Base-by-base conservation (phyloP, 148 eudicot genomes). In the Silene uniflora region DNA sequence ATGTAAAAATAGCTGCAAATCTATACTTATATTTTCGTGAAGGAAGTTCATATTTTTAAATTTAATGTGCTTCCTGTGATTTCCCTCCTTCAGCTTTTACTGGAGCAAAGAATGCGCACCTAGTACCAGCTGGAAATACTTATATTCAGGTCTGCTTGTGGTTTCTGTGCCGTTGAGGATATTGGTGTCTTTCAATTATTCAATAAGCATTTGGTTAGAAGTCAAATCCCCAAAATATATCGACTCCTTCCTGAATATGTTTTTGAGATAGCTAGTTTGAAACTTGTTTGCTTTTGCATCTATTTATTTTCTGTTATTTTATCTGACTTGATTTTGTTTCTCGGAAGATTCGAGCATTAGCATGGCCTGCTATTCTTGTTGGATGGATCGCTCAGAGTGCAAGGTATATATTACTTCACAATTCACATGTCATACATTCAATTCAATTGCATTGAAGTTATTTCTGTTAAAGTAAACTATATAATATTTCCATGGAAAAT, bases 381-480 rank as follows among this genome's bases (percentile, higher is more conserved):
- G 98, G 99, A 82, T 92, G 93, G 98, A 91, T 96, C 81, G 97
- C 98, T 82, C 98, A 96, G 82, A 92, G 99, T 83, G 99, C 98
- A 77, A 96, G 99, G 99, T 96, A 62, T 58, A 54, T 69, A 19
- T 44, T 27, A 19, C 16, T 27, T n/a, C n/a, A 35, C 23, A 19
- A 10, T 27, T n/a, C n/a, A 35, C 23, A 14, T 35, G 2, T 9
- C 68, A 23, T 58, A 13, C 29, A 67, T 32, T 27, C 22, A 16
- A 1, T 19, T 61, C 14, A 47, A 68, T 23, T 60, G 62, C 44
- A 56, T n/a, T 21, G 8, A 67, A 67, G 22, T 10, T 39, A 22
- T 12, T 35, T 14, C 27, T 56, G 35, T 22, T 8, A 18, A 59
- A 21, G 52, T 35, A 42, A 67, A 67, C 78, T 27, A 10, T 21